Percentiles rank a stretch among this genome's conserved stretches.
Conservation (phyloP, 495 filamentous ascomycete genomes). For the Schizothecium vesticola region DNA sequence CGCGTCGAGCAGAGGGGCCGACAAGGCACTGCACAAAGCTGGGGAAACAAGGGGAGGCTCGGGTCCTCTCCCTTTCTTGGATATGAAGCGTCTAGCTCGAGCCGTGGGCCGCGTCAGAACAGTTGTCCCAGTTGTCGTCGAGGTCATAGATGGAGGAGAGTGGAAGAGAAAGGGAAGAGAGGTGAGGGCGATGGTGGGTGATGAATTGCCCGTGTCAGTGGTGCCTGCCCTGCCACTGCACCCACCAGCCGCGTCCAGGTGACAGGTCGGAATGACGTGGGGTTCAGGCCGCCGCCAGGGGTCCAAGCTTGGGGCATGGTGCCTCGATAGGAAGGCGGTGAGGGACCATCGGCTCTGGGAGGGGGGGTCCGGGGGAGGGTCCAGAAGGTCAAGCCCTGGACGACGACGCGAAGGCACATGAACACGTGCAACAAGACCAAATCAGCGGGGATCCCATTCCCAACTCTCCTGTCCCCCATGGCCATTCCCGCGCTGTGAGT, state of each 20-base stretch:
- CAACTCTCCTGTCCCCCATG: background rate
- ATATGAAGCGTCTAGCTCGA: background rate
- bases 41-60: background rate
- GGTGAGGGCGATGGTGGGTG: background rate
- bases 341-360: slow-evolving; percentile 1
- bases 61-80: background rate
- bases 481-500: background rate
- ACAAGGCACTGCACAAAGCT: background rate
- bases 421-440: background rate
- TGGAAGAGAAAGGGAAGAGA: background rate
- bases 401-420: background rate
- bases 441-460: background rate
- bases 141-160: background rate
- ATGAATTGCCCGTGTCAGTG: slow-evolving; percentile 5
- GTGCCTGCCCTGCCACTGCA: background rate
- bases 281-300: slow-evolving; percentile 13
- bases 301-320: background rate
- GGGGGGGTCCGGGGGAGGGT: background rate
- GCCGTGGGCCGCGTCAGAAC: slow-evolving; percentile 8
- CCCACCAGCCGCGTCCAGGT: slow-evolving; percentile 13
- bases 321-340: slow-evolving; percentile 20
- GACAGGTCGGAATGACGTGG: slow-evolving; percentile 23
- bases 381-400: background rate
- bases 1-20: background rate
- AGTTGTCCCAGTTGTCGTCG: background rate